Evolutionary conservation across 768 basidiomycete genomes (phyloP).

Genomic region (Naganishia kalamii): DNA sequence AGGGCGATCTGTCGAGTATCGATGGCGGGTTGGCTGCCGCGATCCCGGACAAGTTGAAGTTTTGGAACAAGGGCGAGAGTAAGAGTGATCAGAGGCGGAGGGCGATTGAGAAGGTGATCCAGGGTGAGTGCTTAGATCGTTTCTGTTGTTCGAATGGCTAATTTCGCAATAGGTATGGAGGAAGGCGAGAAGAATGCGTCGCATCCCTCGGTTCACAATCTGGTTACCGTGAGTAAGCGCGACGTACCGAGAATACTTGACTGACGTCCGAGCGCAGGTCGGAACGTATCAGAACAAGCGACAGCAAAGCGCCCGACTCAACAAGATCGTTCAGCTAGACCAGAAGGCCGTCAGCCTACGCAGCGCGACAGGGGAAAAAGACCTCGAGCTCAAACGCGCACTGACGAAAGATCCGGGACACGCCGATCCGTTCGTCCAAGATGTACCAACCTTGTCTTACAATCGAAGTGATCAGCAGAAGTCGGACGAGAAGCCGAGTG

Average conservation of each 20-base stretch:
- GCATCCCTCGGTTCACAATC: conserved; percentile 22
- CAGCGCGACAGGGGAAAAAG: neutral
- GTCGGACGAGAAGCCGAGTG: neutral
- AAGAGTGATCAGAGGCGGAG: conserved; percentile 4
- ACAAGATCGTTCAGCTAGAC: neutral
- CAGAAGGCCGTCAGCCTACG: no score
- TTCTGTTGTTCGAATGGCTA: no score
- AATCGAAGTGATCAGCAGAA: neutral
- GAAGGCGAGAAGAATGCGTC: conserved; percentile 20
- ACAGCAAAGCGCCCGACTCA: neutral
- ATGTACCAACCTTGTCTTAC: neutral
- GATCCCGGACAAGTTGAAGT: conserved; percentile 19
- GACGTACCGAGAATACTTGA: neutral
- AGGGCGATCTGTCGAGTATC: neutral
- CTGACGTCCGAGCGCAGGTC: neutral
- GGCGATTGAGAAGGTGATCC: conserved; percentile 16
- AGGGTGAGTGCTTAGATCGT: no score
- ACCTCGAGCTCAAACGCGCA: neutral
- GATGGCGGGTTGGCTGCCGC: neutral
- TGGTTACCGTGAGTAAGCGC: conserved; percentile 11
- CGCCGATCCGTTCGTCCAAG: conserved; percentile 16
- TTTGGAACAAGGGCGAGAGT: conserved; percentile 22
- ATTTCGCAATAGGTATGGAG: conserved; percentile 17
- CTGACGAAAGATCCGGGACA: conserved; percentile 3
- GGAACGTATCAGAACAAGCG: neutral